Conservation (phyloP, 2,329 filamentous ascomycete species). For the Shiraia sp. region DNA sequence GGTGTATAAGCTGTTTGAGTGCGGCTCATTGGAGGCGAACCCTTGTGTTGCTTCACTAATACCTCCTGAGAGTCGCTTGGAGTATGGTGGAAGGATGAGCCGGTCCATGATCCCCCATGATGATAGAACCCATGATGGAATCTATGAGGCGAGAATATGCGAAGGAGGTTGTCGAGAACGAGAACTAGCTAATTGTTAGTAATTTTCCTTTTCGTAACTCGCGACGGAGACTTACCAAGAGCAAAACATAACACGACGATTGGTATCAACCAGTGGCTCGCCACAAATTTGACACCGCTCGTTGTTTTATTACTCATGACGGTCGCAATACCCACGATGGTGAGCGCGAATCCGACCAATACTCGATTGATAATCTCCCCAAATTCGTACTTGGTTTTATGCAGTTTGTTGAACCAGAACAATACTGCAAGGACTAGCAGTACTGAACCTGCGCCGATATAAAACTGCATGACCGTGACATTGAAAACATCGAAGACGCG, state of each 20-base stretch:
- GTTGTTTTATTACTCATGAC: conserved; percentile 22
- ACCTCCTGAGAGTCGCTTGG: neutral
- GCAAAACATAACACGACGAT: conserved; percentile 25
- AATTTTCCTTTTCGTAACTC: neutral
- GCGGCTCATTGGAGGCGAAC: too few species aligned
- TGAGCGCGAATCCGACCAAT: conserved; percentile 23
- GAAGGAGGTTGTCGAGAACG: conserved; percentile 18
- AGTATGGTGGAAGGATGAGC: conserved; percentile 3
- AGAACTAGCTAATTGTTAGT: conserved; percentile 11
- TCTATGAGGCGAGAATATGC: conserved; percentile 12
- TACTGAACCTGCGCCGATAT: conserved; percentile 38
- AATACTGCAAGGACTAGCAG: conserved; percentile 60
- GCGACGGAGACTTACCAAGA: conserved; percentile 8
- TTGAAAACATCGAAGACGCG: conserved; percentile 29
- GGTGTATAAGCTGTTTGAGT: too few species aligned
- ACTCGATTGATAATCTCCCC: conserved; percentile 32
- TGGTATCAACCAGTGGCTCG: conserved; percentile 26
- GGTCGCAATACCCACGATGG: conserved; percentile 21
- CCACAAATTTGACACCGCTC: conserved; percentile 25
- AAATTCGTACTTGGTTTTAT: conserved; percentile 34
- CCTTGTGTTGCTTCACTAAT: too few species aligned
- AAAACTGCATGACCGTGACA: conserved; percentile 30
- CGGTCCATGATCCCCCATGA: conserved; percentile 9
- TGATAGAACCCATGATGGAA: conserved; percentile 10
- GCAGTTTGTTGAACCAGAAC: conserved; percentile 57